Conservation (phyloP, 345 rosid genomes). For the Boechera stricta region DNA sequence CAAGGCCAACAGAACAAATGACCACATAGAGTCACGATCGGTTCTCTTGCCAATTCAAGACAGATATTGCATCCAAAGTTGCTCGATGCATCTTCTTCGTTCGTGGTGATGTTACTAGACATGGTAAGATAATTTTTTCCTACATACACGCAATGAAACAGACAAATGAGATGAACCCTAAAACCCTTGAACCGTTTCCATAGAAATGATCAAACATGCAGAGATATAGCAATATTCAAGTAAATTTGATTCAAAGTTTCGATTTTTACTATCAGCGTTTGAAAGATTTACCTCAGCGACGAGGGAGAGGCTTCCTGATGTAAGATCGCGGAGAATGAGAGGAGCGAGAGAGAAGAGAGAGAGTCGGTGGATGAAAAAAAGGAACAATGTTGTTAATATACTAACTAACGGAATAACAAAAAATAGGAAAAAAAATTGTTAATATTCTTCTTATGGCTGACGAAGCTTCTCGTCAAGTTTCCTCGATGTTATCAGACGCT, state of each 20-base stretch:
- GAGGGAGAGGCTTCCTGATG: slow-evolving; percentile 13
- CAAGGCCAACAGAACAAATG: slow-evolving; percentile 99
- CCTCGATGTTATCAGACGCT: not conserved
- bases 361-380: slow-evolving; percentile 17
- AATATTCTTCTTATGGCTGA: not conserved
- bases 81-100: slow-evolving; percentile 58
- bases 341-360: not conserved
- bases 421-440: not conserved
- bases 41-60: slow-evolving; percentile 91
- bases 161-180: not conserved
- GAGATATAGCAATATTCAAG: not conserved
- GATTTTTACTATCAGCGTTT: not conserved
- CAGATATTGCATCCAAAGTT: slow-evolving; percentile 92
- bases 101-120: slow-evolving; percentile 51
- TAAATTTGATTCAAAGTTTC: not conserved
- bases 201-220: slow-evolving; percentile 8
- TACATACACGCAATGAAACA: not conserved
- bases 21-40: slow-evolving; percentile 91
- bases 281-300: not conserved
- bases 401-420: not conserved
- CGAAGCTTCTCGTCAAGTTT: not conserved
- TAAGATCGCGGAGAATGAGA: slow-evolving; percentile 23
- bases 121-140: slow-evolving; percentile 12
- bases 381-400: slow-evolving; percentile 11
- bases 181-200: not conserved